These are phyloP conservation scores for Rosa rugosa DNA, from an alignment of 306 rosid genomes.

Conservation along the genomic window DNA sequence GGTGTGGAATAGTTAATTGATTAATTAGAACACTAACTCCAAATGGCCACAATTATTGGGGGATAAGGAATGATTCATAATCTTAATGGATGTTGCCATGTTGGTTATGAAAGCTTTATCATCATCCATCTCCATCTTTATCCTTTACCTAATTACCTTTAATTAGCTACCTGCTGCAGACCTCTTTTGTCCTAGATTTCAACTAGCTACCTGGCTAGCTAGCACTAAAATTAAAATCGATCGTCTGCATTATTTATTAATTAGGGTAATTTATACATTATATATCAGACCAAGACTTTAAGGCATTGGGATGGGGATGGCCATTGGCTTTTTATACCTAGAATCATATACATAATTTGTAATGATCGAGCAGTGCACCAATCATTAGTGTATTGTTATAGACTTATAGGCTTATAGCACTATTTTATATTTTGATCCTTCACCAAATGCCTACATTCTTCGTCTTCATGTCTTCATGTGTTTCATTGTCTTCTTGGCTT, in stretches of 20 bases:
- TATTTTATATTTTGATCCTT: background rate
- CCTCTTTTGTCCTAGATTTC: background rate
- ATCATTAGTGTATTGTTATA: conserved; percentile 17
- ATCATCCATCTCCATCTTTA: conserved; percentile 6
- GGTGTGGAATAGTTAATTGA: background rate
- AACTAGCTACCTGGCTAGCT: background rate
- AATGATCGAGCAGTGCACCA: background rate
- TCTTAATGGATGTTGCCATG: background rate
- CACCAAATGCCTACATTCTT: background rate
- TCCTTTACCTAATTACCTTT: conserved; percentile 11
- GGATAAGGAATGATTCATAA: background rate
- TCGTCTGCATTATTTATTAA: background rate
- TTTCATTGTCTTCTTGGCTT: conserved; percentile 26
- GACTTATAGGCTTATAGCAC: background rate
- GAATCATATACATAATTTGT: background rate
- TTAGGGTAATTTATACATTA: background rate
- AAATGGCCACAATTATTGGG: background rate
- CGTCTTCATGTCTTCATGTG: conserved; percentile 36
- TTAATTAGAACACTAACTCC: background rate
- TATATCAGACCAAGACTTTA: conserved; percentile 3
- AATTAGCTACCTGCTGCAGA: conserved; percentile 3
- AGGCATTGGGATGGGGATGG: conserved; percentile 11
- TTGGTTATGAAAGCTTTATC: conserved; percentile 1
- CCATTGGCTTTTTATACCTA: background rate
- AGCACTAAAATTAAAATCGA: background rate